phyloP scores from a whole-genome alignment of 192 early-diverging fungal species.

The Radiomyces spectabilis region DNA sequence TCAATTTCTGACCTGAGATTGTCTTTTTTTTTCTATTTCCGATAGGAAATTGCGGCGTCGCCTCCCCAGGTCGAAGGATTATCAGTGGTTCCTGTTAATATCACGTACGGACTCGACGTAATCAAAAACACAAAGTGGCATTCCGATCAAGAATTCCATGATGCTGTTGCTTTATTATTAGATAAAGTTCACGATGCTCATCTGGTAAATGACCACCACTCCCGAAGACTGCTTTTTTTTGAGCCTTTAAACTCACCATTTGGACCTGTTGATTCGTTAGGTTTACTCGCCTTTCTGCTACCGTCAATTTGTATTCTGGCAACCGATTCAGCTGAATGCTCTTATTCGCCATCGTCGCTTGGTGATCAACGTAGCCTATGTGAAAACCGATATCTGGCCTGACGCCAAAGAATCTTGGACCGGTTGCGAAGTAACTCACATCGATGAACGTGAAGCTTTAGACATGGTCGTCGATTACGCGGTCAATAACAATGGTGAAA shows the following conservation, averaged over 20 bases:
- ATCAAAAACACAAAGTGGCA: conserved; percentile 19
- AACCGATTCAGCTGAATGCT: conserved; percentile 28
- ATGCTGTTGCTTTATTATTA: conserved; percentile 21
- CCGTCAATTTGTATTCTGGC: conserved; percentile 29
- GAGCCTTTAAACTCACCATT: not conserved
- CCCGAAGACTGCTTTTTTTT: not conserved
- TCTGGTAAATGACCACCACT: conserved; percentile 10
- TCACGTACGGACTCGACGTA: conserved; percentile 15
- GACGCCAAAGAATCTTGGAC: conserved; percentile 24
- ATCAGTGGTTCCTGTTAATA: conserved; percentile 21
- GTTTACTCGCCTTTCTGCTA: conserved; percentile 27
- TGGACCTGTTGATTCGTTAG: not conserved
- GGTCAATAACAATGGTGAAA: conserved; percentile 32
- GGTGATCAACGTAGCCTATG: conserved; percentile 27
- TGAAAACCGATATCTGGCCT: conserved; percentile 24
- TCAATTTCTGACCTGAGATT: no score
- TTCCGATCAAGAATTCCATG: conserved; percentile 26
- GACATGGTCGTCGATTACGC: conserved; percentile 31
- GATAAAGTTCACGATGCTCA: conserved; percentile 34
- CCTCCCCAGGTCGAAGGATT: conserved; percentile 21
- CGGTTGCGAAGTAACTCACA: conserved; percentile 25
- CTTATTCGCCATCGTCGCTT: conserved; percentile 10
- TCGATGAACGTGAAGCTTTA: conserved; percentile 19
- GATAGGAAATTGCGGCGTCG: conserved; percentile 21
- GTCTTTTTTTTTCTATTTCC: not conserved